Evolutionary conservation across 2,329 filamentous ascomycete genomes (phyloP), one percentile per base, ranked within the genome.

Genomic region (Daldinia eschscholtzii): DNA sequence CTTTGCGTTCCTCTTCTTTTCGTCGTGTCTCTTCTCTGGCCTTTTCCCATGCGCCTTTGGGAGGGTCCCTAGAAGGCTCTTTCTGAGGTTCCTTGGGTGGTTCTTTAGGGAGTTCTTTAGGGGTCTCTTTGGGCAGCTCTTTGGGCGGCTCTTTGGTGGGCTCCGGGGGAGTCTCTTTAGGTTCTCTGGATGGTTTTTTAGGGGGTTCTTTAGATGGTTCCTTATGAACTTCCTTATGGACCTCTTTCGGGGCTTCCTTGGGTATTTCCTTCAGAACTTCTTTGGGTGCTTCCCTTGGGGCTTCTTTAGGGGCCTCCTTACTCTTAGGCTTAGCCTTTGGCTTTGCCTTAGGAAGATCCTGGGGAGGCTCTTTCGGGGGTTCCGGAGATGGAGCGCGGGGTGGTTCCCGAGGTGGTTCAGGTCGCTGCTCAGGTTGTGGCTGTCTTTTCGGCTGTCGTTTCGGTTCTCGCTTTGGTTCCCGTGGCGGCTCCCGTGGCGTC

Each of bases 1-100:
- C 83, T 82, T 74, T 85, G 86, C 0, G 82, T 41, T 63, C 60
- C 15, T 63, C 60, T 23, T 63, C 60, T 12, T 63, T 68, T 52
- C 61, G 79, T 20, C 62, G 62, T 10, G 59, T 64, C 52, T 65
- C 62, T 20, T 69, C 66, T 69, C 26, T 63, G 33, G 65, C 65
- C 13, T 58, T 68, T 33, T 68, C 65, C 65, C 65, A 68, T 10
- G 60, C 57, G 26, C 61, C 57, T 35, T 61, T 68, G 2, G 64
- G 61, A 23, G n/a, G 67, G 5, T 70, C 64, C 42, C 61, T 64
- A 2, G 64, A 57, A 4, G 46, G 39, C 26, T 68, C 70, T 55
- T 61, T 67, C 1, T 66, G 67, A 4, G 52, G 35, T 33, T 65
- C 65, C 6, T 50, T 64, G 0, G 46, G 50, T 1, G 64, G 5